phyloP scores from a whole-genome alignment of 306 rosid species.

The Pachyrhizus erosus region DNA sequence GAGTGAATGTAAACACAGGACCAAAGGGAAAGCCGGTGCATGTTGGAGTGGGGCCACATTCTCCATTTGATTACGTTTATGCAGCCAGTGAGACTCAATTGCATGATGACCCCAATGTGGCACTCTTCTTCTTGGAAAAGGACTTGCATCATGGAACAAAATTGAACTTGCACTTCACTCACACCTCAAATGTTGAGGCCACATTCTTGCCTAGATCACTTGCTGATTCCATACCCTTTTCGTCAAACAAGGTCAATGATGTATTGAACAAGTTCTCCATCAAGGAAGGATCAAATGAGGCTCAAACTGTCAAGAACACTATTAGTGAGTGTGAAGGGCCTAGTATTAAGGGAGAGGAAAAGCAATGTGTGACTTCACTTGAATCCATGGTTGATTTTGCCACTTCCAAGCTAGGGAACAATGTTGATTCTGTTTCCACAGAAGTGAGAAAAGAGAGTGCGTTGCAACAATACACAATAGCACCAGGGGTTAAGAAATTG shows the following conservation, averaged over 20 bases:
- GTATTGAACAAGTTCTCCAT: conserved; percentile 54
- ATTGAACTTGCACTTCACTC: conserved; percentile 62
- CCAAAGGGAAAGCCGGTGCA: conserved; percentile 53
- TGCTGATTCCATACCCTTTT: conserved; percentile 70
- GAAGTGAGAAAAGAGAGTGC: conserved; percentile 58
- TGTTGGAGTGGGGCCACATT: conserved; percentile 39
- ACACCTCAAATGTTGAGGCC: conserved; percentile 33
- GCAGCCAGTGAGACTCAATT: conserved; percentile 57
- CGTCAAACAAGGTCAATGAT: conserved; percentile 56
- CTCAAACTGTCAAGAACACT: conserved; percentile 52
- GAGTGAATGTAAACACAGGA: conserved; percentile 47
- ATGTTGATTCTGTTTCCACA: conserved; percentile 63
- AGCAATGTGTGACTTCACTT: conserved; percentile 77
- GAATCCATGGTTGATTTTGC: conserved; percentile 86
- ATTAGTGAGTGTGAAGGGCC: conserved; percentile 62
- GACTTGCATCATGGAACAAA: conserved; percentile 58
- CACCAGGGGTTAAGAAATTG: conserved; percentile 53
- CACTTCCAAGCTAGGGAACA: conserved; percentile 67
- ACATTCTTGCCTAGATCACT: conserved; percentile 60
- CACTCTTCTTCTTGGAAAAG: conserved; percentile 79
- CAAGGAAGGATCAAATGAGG: conserved; percentile 50
- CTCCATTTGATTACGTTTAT: conserved; percentile 3
- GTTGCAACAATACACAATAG: conserved; percentile 54
- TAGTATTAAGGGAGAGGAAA: conserved; percentile 66
- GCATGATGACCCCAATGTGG: conserved; percentile 63